Base-by-base conservation (phyloP, 345 rosid genomes). In the Laguncularia racemosa region DNA sequence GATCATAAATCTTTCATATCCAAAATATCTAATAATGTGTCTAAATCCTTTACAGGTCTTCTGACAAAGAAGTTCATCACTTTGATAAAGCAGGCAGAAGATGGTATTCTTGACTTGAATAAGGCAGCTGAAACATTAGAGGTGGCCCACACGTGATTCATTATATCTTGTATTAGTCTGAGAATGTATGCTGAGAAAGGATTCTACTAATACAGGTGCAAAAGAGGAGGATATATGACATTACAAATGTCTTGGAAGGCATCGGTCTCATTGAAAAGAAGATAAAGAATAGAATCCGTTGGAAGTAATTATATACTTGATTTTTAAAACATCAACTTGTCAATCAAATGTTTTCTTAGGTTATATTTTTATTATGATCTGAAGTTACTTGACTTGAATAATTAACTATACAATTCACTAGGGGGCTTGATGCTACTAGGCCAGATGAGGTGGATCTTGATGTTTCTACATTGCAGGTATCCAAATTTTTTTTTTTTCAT, bases 161-260 rank as follows among this genome's bases (percentile, higher is more conserved):
- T 63, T 19, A 40, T 17, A 48, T 46, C 17, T 64, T 44, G 43
- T 6, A 44, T 56, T 10, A 10, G 28, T 26, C 20, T 23, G 20
- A 28, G 50, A n/a, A 44, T 50, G 14, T 17, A 49, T 51, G 16
- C 57, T 63, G 21, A 48, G 50, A 46, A 23, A 61, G 19, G 19
- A 28, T 49, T 52, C n/a, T 69, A 15, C 26, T 23, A 52, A 50
- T 60, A 72, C 67, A 83, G 95, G 95, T 86, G 54, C 97, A 93
- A 64, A 89, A 93, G 77, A 80, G 96, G 70, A 89, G 99, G 75
- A 93, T 93, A 67, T 93, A 93, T 50, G 99, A 93, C 77, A 93
- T 93, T 71, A 93, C 99, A 48, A 93, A 93, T 78, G 99, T 93
- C 52, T 70, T 93, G 85, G 99, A 93, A 76, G 99, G 99, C 73